phyloP scores from a whole-genome alignment of 768 basidiomycete genomes.

The Leccinum boreale region DNA sequence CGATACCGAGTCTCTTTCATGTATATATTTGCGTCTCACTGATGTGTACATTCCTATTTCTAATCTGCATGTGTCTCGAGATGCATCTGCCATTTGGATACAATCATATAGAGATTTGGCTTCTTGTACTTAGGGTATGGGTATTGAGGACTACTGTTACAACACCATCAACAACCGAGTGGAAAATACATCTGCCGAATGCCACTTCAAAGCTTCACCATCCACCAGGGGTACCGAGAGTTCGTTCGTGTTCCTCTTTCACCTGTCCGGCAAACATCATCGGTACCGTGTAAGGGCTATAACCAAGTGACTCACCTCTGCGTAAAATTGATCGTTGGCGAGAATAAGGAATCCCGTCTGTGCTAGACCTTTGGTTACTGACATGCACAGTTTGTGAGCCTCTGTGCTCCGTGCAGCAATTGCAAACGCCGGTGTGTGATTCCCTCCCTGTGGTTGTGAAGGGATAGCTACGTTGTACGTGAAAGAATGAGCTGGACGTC shows the following conservation, averaged over 20 bases:
- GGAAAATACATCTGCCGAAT: neutral
- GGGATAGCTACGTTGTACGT: conserved; percentile 54
- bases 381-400: conserved; percentile 61
- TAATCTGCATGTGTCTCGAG: conserved; percentile 20
- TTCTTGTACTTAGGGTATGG: conserved; percentile 11
- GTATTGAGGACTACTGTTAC: conserved; percentile 14
- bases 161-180: neutral
- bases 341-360: conserved; percentile 58
- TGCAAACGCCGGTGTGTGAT: conserved; percentile 70
- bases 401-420: conserved; percentile 53
- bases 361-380: conserved; percentile 58
- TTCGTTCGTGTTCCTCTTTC: conserved; percentile 22
- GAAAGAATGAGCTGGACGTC: conserved; percentile 24
- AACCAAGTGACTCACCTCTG: conserved; percentile 38
- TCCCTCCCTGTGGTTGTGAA: conserved; percentile 66
- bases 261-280: conserved; percentile 15
- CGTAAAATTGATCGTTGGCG: conserved; percentile 54
- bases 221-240: neutral
- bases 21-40: conserved; percentile 17
- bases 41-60: conserved; percentile 12
- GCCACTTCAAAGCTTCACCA: neutral
- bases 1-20: conserved; percentile 4
- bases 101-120: conserved; percentile 7
- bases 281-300: neutral
- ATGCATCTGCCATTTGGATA: conserved; percentile 14